Evolutionary conservation across 2,329 filamentous ascomycete genomes (phyloP).

Genomic region (Fusarium sublunatum): DNA sequence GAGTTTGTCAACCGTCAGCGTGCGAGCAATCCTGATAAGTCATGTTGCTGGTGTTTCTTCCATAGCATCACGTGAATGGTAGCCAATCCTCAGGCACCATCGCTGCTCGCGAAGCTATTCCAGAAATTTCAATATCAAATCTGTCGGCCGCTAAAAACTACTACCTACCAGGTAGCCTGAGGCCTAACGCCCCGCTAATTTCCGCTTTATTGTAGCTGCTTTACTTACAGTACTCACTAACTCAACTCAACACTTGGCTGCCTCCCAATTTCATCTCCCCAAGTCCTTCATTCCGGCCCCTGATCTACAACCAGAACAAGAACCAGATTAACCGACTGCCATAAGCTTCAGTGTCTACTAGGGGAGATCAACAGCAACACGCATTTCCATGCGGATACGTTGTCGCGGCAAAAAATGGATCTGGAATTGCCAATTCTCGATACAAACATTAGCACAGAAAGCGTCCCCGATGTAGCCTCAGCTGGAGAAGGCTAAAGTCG

Average conservation of each 20-base stretch:
- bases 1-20: conserved; percentile 16
- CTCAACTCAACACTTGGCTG: conserved; percentile 15
- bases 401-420: conserved; percentile 7
- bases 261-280: conserved; percentile 36
- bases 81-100: neutral
- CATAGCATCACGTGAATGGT: conserved; percentile 21
- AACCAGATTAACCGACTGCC: neutral
- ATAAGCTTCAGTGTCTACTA: neutral
- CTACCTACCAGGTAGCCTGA: neutral
- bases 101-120: neutral
- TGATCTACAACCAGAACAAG: conserved; percentile 7
- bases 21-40: too few relatives aligned
- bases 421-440: neutral
- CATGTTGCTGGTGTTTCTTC: conserved; percentile 13
- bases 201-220: conserved; percentile 12
- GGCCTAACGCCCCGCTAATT: conserved; percentile 4
- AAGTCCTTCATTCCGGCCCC: conserved; percentile 17
- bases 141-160: conserved; percentile 8
- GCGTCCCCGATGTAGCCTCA: conserved; percentile 7
- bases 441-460: too few relatives aligned
- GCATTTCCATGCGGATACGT: neutral
- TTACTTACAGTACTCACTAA: neutral
- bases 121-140: conserved; percentile 16
- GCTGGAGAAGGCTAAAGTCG: conserved; percentile 18
- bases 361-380: conserved; percentile 20